phyloP scores from a whole-genome alignment of 2,329 filamentous ascomycete genomes.

The Chaetomium sp. region DNA sequence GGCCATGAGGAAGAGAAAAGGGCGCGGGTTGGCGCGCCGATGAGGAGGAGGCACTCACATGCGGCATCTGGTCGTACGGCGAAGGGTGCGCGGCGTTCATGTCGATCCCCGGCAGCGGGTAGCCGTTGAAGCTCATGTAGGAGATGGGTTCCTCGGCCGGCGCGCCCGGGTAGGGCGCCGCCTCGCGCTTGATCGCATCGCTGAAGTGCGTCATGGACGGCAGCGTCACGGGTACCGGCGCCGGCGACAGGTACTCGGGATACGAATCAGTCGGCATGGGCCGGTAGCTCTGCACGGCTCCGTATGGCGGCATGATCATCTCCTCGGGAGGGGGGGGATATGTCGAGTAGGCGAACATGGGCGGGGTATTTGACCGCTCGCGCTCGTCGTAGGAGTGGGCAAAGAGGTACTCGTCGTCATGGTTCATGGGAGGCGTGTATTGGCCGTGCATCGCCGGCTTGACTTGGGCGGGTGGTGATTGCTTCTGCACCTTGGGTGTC shows the following conservation, averaged over 20 bases:
- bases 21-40: constrained; percentile 40
- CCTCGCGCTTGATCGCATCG: constrained; percentile 68
- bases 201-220: constrained; percentile 66
- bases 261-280: constrained; percentile 53
- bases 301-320: constrained; percentile 62
- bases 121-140: constrained; percentile 66
- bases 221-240: constrained; percentile 58
- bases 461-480: constrained; percentile 38
- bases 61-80: constrained; percentile 69
- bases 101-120: constrained; percentile 62
- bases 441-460: constrained; percentile 52
- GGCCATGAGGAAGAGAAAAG: constrained; percentile 25
- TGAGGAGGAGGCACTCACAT: constrained; percentile 64
- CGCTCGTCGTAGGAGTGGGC: constrained; percentile 61
- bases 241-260: constrained; percentile 53
- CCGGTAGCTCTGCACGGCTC: constrained; percentile 55
- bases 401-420: constrained; percentile 69
- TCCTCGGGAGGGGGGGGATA: constrained; percentile 66
- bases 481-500: constrained; percentile 40
- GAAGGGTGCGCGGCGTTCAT: constrained; percentile 54
- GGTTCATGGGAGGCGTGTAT: constrained; percentile 63
- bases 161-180: constrained; percentile 43
- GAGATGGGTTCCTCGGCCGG: constrained; percentile 59
- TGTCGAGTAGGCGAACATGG: constrained; percentile 63
- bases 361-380: constrained; percentile 71